Evolutionary conservation across 2,329 filamentous ascomycete species (phyloP), one percentile per base, ranked within the genome.

Genomic region (Cladorrhinum sp.): DNA sequence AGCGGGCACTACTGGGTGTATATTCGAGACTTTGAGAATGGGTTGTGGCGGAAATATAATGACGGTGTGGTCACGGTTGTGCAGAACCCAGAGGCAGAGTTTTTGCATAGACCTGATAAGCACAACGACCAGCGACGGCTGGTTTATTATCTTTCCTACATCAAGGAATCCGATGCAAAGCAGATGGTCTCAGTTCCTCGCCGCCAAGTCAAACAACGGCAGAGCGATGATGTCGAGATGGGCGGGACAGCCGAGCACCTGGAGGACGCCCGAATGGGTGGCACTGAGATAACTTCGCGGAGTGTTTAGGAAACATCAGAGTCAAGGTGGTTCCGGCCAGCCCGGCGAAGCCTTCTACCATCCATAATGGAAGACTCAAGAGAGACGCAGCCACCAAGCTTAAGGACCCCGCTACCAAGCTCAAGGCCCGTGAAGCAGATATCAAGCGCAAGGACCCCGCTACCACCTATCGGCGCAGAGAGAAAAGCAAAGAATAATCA

Each of bases 1-100:
- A 45, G 83, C 50, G 95, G 95, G 0, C 95, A 99, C 74, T 99
- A 98, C 76, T 97, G 92, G 88, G 92, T 97, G 50, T 97, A 93
- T 83, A 96, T 99, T 65, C 90, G 87, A 70, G 95, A 98, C 76
- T 96, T 96, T 73, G 84, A 88, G 51, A 77, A 86, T 36, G 79
- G n/a, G n/a, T n/a, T 93, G 20, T 99, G 95, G 93, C 88, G 92
- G 60, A 92, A 91, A 70, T 99, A 97, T 79, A 99, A 99, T 72
- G 95, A 99, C 70, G 88, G 16, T 7, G 7, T 2, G 1, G 53
- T 56, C 20, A 56, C 22, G 6, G 13, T 56, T 24, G 18, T 16
- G 10, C 13, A 5, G 24, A 83, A 83, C 7, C 78, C 88, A 56
- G 32, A 12, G 9, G 32, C 32, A 4, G 32, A 36, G 12, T 12